Evolutionary conservation across 305 asterid species (phyloP).

Genomic region (Solanum hybrid): DNA sequence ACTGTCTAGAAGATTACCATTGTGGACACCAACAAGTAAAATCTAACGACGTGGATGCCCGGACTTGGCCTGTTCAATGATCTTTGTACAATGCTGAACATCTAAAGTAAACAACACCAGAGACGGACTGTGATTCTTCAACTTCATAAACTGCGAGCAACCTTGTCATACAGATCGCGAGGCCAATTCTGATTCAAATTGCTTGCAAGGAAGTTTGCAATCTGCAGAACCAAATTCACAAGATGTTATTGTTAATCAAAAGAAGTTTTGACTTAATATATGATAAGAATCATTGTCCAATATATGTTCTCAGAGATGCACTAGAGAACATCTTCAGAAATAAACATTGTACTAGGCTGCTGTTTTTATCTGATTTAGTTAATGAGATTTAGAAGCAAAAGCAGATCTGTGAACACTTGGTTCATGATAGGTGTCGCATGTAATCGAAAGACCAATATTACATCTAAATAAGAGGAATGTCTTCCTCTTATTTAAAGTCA

Average conservation of each 20-base stretch:
- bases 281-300: background rate
- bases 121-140: background rate
- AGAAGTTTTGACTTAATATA: background rate
- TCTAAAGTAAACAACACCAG: background rate
- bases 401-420: background rate
- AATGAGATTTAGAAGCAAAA: background rate
- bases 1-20: background rate
- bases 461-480: too few species aligned
- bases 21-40: background rate
- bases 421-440: background rate
- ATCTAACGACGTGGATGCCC: background rate
- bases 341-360: background rate
- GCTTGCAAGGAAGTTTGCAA: constrained; percentile 84
- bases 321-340: background rate
- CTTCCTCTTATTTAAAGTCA: background rate
- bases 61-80: background rate
- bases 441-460: background rate
- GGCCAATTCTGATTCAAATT: constrained; percentile 86
- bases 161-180: constrained; percentile 83
- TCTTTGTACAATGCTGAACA: background rate
- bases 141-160: constrained; percentile 67
- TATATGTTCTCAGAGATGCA: background rate
- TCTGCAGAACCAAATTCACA: constrained; percentile 41
- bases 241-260: background rate
- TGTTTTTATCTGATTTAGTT: background rate